Evolutionary conservation across 495 filamentous ascomycete species (phyloP).

Genomic region (Neurospora sp.): DNA sequence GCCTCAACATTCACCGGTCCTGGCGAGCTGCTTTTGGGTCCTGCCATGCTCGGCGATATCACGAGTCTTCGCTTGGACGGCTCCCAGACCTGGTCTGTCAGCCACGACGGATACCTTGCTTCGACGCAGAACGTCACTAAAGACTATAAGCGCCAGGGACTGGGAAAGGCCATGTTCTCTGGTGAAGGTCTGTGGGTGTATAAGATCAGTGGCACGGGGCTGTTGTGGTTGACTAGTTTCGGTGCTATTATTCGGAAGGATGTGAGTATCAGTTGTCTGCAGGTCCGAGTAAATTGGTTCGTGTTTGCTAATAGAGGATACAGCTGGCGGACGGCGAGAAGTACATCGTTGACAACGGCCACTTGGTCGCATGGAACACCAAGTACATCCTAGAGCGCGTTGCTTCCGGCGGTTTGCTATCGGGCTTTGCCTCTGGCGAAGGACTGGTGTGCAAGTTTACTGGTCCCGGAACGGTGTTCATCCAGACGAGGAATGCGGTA

Average conservation of each 20-base stretch:
- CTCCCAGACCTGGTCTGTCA: conserved; percentile 67
- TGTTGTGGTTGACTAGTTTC: conserved; percentile 85
- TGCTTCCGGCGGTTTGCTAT: conserved; percentile 81
- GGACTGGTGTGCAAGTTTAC: conserved; percentile 90
- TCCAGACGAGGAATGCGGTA: conserved; percentile 84
- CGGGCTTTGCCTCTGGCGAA: conserved; percentile 65
- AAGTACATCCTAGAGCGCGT: conserved; percentile 85
- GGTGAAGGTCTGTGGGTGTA: conserved; percentile 91
- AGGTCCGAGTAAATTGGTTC: not conserved
- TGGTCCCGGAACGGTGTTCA: conserved; percentile 84
- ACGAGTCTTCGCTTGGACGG: conserved; percentile 64
- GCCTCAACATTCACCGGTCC: conserved; percentile 81
- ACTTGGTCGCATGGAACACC: conserved; percentile 95
- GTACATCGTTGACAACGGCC: conserved; percentile 92
- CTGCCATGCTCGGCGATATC: conserved; percentile 74
- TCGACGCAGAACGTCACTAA: conserved; percentile 67
- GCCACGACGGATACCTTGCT: conserved; percentile 70
- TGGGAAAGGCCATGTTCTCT: conserved; percentile 88
- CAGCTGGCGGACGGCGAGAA: conserved; percentile 67
- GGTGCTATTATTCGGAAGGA: conserved; percentile 95
- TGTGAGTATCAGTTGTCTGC: conserved; percentile 41
- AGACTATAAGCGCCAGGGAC: conserved; percentile 74
- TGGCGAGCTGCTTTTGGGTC: conserved; percentile 79
- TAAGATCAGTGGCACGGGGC: conserved; percentile 66
- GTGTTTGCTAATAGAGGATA: not conserved